phyloP scores from a whole-genome alignment of 192 early-diverging fungal genomes.

The Fimicolochytrium jonesii region DNA sequence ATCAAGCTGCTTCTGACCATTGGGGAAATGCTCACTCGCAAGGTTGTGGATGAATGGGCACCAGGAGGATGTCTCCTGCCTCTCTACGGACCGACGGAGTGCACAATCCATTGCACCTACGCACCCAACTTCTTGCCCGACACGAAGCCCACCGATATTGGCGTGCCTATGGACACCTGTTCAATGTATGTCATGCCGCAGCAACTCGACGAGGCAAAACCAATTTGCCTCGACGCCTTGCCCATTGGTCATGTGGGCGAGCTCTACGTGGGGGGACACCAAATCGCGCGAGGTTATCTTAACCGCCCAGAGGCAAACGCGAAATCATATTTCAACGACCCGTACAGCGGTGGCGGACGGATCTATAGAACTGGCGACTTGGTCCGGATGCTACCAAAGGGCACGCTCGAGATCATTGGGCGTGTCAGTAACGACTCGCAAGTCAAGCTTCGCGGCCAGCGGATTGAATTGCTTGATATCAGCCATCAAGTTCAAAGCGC shows the following conservation, averaged over 20 bases:
- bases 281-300: slow-evolving; percentile 25
- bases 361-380: slow-evolving; percentile 25
- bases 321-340: slow-evolving; percentile 10
- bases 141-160: background rate
- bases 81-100: slow-evolving; percentile 24
- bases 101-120: slow-evolving; percentile 10
- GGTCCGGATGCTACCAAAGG: background rate
- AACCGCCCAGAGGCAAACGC: slow-evolving; percentile 24
- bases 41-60: slow-evolving; percentile 7
- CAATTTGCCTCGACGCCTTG: slow-evolving; percentile 13
- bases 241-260: slow-evolving; percentile 41
- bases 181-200: slow-evolving; percentile 3
- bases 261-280: slow-evolving; percentile 38
- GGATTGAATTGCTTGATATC: slow-evolving; percentile 28
- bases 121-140: background rate
- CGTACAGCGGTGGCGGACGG: too few relatives aligned
- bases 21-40: slow-evolving; percentile 18
- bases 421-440: slow-evolving; percentile 10
- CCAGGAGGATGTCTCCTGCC: background rate
- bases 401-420: background rate
- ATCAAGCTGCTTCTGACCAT: slow-evolving; percentile 3
- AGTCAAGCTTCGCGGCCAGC: slow-evolving; percentile 23
- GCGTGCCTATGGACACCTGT: background rate
- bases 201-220: background rate
- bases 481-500: background rate